These are phyloP conservation scores for Penicillium sp. DNA, from an alignment of 2,329 filamentous ascomycete species.

Conservation along the genomic window DNA sequence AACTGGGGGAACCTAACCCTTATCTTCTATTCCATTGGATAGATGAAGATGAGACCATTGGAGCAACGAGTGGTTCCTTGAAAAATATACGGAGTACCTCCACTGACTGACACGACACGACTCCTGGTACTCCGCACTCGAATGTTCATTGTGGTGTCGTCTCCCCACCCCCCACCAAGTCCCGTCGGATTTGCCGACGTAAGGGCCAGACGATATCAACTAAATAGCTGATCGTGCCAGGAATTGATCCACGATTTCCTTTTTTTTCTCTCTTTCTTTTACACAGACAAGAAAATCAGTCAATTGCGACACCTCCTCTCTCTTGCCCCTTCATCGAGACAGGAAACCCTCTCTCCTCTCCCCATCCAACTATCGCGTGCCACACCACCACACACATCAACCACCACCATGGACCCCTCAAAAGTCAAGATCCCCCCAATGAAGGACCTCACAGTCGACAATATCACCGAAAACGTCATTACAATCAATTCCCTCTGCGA, in stretches of 20 bases:
- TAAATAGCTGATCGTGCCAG: neutral
- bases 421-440: conserved; percentile 51
- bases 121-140: too few species aligned
- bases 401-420: conserved; percentile 46
- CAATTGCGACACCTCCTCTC: conserved; percentile 1
- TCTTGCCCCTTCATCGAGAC: neutral
- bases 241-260: neutral
- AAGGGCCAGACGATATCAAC: conserved; percentile 14
- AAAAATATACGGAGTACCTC: neutral
- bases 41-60: neutral
- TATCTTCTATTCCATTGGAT: neutral
- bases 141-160: too few species aligned
- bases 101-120: neutral
- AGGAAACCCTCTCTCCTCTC: neutral
- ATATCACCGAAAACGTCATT: conserved; percentile 77
- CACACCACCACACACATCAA: neutral
- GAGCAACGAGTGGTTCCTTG: neutral
- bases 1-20: neutral
- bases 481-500: conserved; percentile 72
- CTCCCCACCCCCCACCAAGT: conserved; percentile 3
- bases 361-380: neutral
- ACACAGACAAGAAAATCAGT: neutral
- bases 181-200: conserved; percentile 12
- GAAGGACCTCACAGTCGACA: conserved; percentile 75
- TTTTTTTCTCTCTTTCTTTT: neutral